phyloP scores from a whole-genome alignment of 1,284 basidiomycete species.

The Sphagnurus paluster region DNA sequence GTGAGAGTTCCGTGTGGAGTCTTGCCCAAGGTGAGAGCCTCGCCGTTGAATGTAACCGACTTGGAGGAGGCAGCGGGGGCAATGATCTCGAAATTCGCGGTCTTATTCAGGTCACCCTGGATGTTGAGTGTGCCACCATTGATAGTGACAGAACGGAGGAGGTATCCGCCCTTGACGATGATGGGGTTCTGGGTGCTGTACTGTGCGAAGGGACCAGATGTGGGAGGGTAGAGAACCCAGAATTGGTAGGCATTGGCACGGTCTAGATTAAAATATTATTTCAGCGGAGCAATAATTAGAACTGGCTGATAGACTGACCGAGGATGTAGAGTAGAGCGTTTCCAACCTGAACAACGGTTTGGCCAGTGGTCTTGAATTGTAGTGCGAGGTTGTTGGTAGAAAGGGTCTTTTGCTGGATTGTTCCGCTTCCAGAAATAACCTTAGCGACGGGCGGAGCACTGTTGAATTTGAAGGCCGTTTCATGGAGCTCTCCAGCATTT shows the following conservation, averaged over 20 bases:
- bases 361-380: constrained; percentile 45
- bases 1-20: constrained; percentile 41
- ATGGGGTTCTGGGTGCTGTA: constrained; percentile 42
- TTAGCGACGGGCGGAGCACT: constrained; percentile 27
- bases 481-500: constrained; percentile 46
- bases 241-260: constrained; percentile 48
- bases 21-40: constrained; percentile 26
- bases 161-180: constrained; percentile 49
- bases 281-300: not conserved
- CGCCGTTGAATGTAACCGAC: constrained; percentile 41
- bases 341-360: constrained; percentile 46
- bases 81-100: constrained; percentile 44
- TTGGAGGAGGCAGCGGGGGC: constrained; percentile 37
- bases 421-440: constrained; percentile 40
- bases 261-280: constrained; percentile 28
- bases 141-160: constrained; percentile 40
- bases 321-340: constrained; percentile 43
- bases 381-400: constrained; percentile 34
- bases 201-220: constrained; percentile 34
- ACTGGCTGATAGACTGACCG: constrained; percentile 29
- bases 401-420: constrained; percentile 35
- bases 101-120: constrained; percentile 41
- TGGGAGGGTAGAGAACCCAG: constrained; percentile 47
- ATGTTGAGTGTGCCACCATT: constrained; percentile 37
- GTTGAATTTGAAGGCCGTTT: constrained; percentile 44